Evolutionary conservation across 2,329 filamentous ascomycete genomes (phyloP), one percentile per base, ranked within the genome.

Genomic region (Aspergillus brunneoviolaceus): DNA sequence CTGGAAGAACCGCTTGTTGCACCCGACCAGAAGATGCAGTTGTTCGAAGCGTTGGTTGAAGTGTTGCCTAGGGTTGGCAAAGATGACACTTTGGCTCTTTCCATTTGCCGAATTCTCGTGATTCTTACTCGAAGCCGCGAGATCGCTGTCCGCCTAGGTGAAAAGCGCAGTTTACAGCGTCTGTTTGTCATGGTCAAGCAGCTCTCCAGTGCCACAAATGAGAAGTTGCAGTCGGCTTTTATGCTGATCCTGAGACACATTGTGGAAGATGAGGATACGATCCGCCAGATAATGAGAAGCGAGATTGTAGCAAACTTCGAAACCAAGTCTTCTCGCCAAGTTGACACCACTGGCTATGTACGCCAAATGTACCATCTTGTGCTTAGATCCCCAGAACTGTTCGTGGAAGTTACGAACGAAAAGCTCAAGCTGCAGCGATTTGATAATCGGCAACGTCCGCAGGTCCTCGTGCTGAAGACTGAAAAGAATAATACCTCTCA

Each of bases 141-240:
- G 14, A 82, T 96, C 62, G 93, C 95, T 2, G 84, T 87, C 64
- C 81, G 84, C 49, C 83, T 98, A 51, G 91, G 91, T 5, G 90
- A 96, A 72, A 96, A 92, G 79, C 90, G 88, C 72, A 96, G 96
- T 68, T 82, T 99, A 52, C 91, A 95, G 71, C 86, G 92, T 29
- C 81, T 99, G 23, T 98, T 99, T 76, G 85, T 97, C 55, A 96
- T 98, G 91, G 87, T 94, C 59, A 96, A 96, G 74, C 94, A 98
- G 74, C 85, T 98, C 60, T 88, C 91, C 21, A 90, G 90, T 27
- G 84, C 87, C 31, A 89, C 90, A 6, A 90, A 92, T 31, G 85
- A 90, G 57, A 88, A 89, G 57, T 84, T 99, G 10, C 85, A 89
- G 63, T 84, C 84, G 63, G 84, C 89, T 59, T 89, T 96, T 69